Base-by-base conservation (phyloP, 768 basidiomycete genomes). In the Tephrocybe sp. region DNA sequence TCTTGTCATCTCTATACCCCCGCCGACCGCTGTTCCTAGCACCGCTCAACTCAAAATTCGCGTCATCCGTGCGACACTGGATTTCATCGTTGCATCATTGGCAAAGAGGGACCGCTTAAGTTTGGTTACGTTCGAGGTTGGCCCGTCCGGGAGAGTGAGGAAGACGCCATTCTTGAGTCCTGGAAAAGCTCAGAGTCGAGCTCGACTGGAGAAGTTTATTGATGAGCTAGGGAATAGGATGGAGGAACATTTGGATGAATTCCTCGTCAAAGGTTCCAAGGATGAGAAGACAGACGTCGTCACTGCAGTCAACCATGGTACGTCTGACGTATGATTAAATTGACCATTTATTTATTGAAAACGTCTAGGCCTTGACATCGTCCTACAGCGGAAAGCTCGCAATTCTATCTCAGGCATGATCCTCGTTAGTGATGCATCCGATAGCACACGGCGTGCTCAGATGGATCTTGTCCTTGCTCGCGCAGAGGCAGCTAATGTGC, bases 381-480 rank as follows among this genome's bases (percentile, higher is more conserved):
- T 98, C 6, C 71, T 99, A 30, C 97, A 98, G 68, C 87, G 97
- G 49, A 97, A 97, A 72, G 74, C 84, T 32, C 89, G 91, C 55
- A 97, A 96, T 64, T 85, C 92, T 1, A 70, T 96, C 5, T 87
- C 92, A 1, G 94, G 94, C 14, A 89, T 98, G 84, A 71, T 98
- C 35, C 80, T 99, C 20, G 85, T 98, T 54, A 93, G 90, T 63
- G 96, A 98, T 62, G 87, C 93, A 3, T 78, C 91, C 4, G 97
- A 98, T 61, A 89, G 85, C 61, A 93, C 94, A 13, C 82, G 93
- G 47, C 85, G 94, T 13, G 92, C 92, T 19, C 95, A 98, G 68
- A 98, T 99, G 93, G 97, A 99, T 66, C 80, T 99, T 13, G 95
- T 98, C 13, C 87, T 98, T 41, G 95, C 96, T 39, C 87, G 97